Evolutionary conservation across 257 asterid genomes (phyloP).

Genomic region (Lavandula angustifolia): DNA sequence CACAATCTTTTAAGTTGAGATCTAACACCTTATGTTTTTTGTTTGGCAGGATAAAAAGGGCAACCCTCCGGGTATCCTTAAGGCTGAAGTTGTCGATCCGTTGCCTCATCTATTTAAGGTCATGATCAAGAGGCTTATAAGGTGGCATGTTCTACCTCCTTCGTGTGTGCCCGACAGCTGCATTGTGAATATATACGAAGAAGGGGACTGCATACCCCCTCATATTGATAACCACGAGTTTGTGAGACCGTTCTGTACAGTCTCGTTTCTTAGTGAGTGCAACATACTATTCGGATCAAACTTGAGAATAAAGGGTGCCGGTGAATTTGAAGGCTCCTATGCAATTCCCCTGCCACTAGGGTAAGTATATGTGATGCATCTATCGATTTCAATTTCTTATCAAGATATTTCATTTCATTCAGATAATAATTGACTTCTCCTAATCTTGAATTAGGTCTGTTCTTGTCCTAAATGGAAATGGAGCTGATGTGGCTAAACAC

Average conservation of each 20-base stretch:
- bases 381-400: background rate
- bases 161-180: constrained; percentile 88
- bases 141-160: constrained; percentile 76
- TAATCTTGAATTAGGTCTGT: constrained; percentile 57
- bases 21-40: background rate
- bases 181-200: constrained; percentile 84
- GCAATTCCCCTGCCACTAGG: constrained; percentile 73
- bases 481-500: constrained; percentile 90
- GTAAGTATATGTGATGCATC: constrained; percentile 41
- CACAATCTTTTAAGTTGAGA: background rate
- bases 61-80: constrained; percentile 81
- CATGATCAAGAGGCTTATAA: constrained; percentile 72
- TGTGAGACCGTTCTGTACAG: constrained; percentile 82
- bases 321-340: constrained; percentile 72
- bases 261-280: constrained; percentile 75
- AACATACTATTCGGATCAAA: constrained; percentile 71
- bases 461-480: constrained; percentile 70
- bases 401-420: background rate
- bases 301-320: constrained; percentile 60
- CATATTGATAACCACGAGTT: constrained; percentile 89
- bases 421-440: background rate
- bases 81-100: constrained; percentile 70
- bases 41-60: constrained; percentile 64
- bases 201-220: constrained; percentile 95
- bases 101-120: constrained; percentile 63